Evolutionary conservation across 1,284 basidiomycete genomes (phyloP).

Genomic region (Vanrija humicola): DNA sequence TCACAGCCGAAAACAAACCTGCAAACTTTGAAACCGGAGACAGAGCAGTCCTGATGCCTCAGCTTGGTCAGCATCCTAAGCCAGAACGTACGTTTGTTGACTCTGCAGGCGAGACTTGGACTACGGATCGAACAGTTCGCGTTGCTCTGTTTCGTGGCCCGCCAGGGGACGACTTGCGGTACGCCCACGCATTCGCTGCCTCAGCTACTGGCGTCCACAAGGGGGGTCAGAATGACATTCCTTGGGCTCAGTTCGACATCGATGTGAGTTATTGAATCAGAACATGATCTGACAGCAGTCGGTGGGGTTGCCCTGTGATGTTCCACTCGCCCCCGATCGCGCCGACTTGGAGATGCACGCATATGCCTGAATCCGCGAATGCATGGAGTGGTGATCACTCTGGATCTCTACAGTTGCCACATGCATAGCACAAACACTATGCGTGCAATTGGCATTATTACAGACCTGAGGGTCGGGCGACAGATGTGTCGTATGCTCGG

Average conservation of each 20-base stretch:
- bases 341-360: not conserved
- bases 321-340: conserved; percentile 10
- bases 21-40: conserved; percentile 46
- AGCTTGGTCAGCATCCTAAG: conserved; percentile 30
- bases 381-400: not conserved
- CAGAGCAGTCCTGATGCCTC: conserved; percentile 47
- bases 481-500: conserved; percentile 79
- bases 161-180: conserved; percentile 36
- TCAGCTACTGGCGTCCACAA: not conserved
- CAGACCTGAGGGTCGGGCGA: conserved; percentile 45
- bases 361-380: too few species aligned
- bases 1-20: conserved; percentile 42
- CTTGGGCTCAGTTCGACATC: conserved; percentile 42
- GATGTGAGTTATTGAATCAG: conserved; percentile 26
- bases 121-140: conserved; percentile 38
- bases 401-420: not conserved
- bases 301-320: conserved; percentile 36
- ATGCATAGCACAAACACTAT: not conserved
- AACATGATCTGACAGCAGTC: conserved; percentile 18
- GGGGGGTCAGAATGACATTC: conserved; percentile 8
- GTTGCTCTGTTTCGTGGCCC: conserved; percentile 41
- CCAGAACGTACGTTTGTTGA: not conserved
- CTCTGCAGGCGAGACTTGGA: conserved; percentile 41
- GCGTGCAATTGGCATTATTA: conserved; percentile 13
- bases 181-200: conserved; percentile 34